phyloP scores from a whole-genome alignment of 2,329 filamentous ascomycete genomes.

The Beauveria caledonica region DNA sequence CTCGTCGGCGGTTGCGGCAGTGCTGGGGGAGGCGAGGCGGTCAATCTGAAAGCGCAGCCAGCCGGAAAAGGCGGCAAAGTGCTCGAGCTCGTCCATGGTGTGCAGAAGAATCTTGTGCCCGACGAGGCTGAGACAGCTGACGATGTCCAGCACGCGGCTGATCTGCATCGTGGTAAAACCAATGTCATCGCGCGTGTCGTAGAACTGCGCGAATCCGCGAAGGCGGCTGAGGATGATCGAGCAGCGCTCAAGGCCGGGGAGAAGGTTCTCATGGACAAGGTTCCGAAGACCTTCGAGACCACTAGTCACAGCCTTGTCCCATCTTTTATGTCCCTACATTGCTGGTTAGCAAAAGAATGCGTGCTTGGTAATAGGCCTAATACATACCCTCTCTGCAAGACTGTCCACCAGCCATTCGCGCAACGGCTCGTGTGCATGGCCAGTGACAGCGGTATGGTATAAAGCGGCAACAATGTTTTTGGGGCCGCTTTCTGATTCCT shows the following conservation, averaged over 20 bases:
- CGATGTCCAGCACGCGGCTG: slow-evolving; percentile 57
- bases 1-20: slow-evolving; percentile 56
- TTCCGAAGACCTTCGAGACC: slow-evolving; percentile 71
- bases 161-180: slow-evolving; percentile 59
- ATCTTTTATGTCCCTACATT: slow-evolving; percentile 75
- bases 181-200: slow-evolving; percentile 57
- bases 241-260: slow-evolving; percentile 80
- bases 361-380: background rate
- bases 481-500: slow-evolving; percentile 48
- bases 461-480: slow-evolving; percentile 62
- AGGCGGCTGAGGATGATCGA: slow-evolving; percentile 75
- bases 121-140: slow-evolving; percentile 67
- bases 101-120: slow-evolving; percentile 64
- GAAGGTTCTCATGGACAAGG: slow-evolving; percentile 76
- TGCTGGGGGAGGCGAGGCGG: slow-evolving; percentile 55
- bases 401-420: slow-evolving; percentile 86
- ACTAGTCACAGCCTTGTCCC: slow-evolving; percentile 78
- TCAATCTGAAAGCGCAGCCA: slow-evolving; percentile 85
- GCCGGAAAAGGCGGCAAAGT: slow-evolving; percentile 69
- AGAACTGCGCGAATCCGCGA: slow-evolving; percentile 73
- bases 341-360: slow-evolving; percentile 1
- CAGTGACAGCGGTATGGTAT: slow-evolving; percentile 78
- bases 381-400: slow-evolving; percentile 63
- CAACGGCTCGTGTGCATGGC: slow-evolving; percentile 65
- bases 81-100: slow-evolving; percentile 66